Base-by-base conservation (phyloP, 2,329 filamentous ascomycete species). In the Aspergillus neotritici region DNA sequence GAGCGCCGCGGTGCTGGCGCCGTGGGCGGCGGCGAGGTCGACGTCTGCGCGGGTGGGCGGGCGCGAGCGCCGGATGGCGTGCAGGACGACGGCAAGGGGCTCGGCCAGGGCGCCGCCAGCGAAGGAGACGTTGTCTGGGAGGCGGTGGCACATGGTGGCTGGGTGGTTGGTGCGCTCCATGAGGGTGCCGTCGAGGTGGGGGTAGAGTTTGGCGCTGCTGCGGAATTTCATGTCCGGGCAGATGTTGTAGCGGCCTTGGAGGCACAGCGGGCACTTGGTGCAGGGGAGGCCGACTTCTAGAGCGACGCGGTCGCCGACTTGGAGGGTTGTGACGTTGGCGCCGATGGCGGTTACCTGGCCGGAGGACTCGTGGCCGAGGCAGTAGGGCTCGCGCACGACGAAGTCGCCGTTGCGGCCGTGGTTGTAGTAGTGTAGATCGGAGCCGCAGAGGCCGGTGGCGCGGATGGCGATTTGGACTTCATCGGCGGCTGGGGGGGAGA, bases 241-340 rank as follows among this genome's bases (percentile, higher is more conserved):
- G 50, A 83, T 78, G 53, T 83, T 83, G 60, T 82, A 82, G 39
- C 79, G 65, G 40, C 76, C 77, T 43, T 74, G 69, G 34, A 67
- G 64, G 57, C 79, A 83, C 40, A 76, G 65, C 15, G 70, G 63
- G 57, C 79, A 83, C 32, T 63, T 58, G 31, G 86, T 82, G 71
- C 91, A 97, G 1, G 89, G 87, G 40, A 87, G 78, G 39, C 91
- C 91, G 11, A 94, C 91, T 74, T 97, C 91, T 33, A 97, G 74
- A n/a, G 91, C 89, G 14, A 96, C 84, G 56, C 86, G 83, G 69
- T 96, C 90, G 45, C 90, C 90, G 9, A 76, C 62, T 53, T 78
- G 71, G 50, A 94, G 78, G 28, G 67, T 69, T 31, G 51, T 80
- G 5, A 88, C 84, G 10, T 71, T 71, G 1, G 76, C 63, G 14